A percentile compares a stretch with the other conserved stretches of the same genome.
Conservation (phyloP, 106 monocot species). For the Platanthera zijinensis region DNA sequence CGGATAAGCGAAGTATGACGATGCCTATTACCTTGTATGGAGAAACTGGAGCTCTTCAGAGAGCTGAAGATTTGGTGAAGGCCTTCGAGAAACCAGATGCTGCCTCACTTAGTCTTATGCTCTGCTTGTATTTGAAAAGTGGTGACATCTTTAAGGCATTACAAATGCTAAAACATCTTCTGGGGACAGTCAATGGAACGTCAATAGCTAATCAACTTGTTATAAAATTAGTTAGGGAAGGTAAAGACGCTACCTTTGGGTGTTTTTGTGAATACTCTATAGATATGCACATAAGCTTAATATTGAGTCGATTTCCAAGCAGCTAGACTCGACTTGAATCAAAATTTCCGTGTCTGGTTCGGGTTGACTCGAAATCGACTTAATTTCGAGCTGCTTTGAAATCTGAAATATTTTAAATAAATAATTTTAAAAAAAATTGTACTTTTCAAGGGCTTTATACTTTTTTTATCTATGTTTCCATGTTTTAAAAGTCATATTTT, state of each 20-base stretch:
- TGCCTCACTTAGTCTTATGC: conserved; percentile 47
- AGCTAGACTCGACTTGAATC: no score
- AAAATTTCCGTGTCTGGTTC: no score
- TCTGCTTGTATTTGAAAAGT: conserved; percentile 51
- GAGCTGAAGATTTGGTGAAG: conserved; percentile 52
- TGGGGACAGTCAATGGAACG: conserved; percentile 39
- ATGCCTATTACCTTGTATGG: conserved; percentile 68
- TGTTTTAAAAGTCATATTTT: no score
- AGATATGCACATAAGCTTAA: neutral
- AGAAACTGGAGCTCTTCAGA: conserved; percentile 48
- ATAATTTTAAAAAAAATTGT: no score
- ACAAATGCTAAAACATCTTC: conserved; percentile 43
- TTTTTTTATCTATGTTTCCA: no score
- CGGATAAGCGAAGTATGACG: conserved; percentile 49
- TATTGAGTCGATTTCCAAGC: no score
- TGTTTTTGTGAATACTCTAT: neutral
- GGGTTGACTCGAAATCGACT: no score
- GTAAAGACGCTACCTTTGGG: conserved; percentile 25
- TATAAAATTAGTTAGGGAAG: conserved; percentile 73
- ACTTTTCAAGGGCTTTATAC: no score
- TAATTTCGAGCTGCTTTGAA: no score
- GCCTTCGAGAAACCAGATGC: conserved; percentile 50
- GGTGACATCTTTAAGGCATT: conserved; percentile 33
- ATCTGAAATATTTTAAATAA: no score
- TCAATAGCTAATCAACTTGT: conserved; percentile 56